Conservation (phyloP, 257 asterid species). For the Rhazya stricta region DNA sequence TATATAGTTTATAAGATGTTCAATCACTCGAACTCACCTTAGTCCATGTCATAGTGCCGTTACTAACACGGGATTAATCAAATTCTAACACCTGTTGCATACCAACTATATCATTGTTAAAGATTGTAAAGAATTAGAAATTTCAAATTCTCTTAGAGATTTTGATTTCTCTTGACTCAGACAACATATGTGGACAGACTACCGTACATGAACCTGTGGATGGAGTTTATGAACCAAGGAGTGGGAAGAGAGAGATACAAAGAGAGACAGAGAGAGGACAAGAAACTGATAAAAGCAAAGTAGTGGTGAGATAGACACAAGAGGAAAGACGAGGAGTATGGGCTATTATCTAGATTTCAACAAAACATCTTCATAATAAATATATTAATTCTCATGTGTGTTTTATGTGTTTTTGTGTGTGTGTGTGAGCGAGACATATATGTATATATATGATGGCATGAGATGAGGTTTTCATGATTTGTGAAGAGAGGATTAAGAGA, state of each 20-base stretch:
- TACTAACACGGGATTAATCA: background rate
- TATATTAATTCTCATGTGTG: background rate
- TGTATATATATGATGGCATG: background rate
- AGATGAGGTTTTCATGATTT: too few relatives aligned
- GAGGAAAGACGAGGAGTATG: slow-evolving; percentile 12
- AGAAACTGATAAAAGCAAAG: slow-evolving; percentile 21
- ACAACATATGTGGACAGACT: background rate
- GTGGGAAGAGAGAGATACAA: background rate
- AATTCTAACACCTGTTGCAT: background rate
- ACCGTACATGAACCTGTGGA: background rate
- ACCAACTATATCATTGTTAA: background rate
- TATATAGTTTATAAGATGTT: too few relatives aligned
- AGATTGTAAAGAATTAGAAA: background rate
- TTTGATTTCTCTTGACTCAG: background rate
- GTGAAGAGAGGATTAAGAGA: background rate
- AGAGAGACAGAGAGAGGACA: background rate
- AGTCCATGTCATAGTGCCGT: background rate
- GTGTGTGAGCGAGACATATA: background rate
- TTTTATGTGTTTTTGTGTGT: background rate
- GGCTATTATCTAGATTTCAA: slow-evolving; percentile 8
- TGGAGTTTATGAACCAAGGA: background rate
- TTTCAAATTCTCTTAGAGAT: background rate
- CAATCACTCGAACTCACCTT: too few relatives aligned
- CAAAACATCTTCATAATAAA: background rate
- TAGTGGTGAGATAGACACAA: background rate